These are phyloP conservation scores for Letharia columbiana DNA, from an alignment of 495 filamentous ascomycete genomes.

Conservation along the genomic window DNA sequence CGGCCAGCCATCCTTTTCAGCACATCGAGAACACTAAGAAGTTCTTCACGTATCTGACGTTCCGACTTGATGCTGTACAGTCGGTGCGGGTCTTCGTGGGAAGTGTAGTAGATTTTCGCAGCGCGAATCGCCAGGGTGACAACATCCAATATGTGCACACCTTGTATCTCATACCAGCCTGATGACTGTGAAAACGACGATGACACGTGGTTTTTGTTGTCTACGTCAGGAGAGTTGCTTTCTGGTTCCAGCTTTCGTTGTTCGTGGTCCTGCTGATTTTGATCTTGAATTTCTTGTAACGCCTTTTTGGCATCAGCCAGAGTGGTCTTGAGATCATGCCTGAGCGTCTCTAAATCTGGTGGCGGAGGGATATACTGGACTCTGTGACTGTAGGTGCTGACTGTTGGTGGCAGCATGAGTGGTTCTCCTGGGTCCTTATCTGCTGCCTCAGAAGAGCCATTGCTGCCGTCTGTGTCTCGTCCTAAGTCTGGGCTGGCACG, in stretches of 20 bases:
- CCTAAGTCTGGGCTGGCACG: slow-evolving; percentile 20
- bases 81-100: slow-evolving; percentile 71
- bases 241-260: slow-evolving; percentile 29
- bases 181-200: slow-evolving; percentile 31
- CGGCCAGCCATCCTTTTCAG: slow-evolving; percentile 83
- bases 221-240: slow-evolving; percentile 28
- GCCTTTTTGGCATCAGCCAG: slow-evolving; percentile 58
- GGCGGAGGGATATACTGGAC: slow-evolving; percentile 80
- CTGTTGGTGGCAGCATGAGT: slow-evolving; percentile 85
- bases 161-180: slow-evolving; percentile 80
- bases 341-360: slow-evolving; percentile 68
- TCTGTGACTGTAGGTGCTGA: slow-evolving; percentile 88
- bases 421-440: slow-evolving; percentile 54
- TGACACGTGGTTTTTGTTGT: slow-evolving; percentile 17
- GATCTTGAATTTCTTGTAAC: slow-evolving; percentile 40
- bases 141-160: slow-evolving; percentile 82
- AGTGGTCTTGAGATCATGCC: slow-evolving; percentile 61
- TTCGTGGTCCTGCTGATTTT: slow-evolving; percentile 26
- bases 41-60: slow-evolving; percentile 67
- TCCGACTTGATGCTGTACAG: slow-evolving; percentile 81
- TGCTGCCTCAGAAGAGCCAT: slow-evolving; percentile 39
- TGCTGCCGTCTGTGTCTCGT: slow-evolving; percentile 48
- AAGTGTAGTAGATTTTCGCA: slow-evolving; percentile 89
- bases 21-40: slow-evolving; percentile 78
- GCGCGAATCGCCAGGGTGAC: slow-evolving; percentile 89